Evolutionary conservation across 352 stramenopile species (phyloP), one percentile per base, ranked within the genome.

Genomic region (Phytopythium boreale): DNA sequence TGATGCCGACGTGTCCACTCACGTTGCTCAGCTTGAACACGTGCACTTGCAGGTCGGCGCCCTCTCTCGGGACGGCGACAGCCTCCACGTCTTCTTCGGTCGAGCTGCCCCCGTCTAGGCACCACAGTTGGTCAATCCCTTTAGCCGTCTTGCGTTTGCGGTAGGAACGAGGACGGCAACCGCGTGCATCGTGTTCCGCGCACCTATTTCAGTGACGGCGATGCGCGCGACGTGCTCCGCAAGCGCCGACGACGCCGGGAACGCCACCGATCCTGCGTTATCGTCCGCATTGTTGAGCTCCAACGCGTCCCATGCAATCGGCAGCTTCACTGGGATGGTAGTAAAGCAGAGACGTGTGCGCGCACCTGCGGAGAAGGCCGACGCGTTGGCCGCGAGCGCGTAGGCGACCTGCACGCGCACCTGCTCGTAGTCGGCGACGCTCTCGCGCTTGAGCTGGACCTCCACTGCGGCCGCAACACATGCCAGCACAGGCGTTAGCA

Each of bases 1-100:
- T 2, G 59, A 56, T 49, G 50, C 29, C 8, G 20, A 17, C 43
- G 43, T 12, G 20, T 24, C 17, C 49, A 62, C 68, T 56, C 49
- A 87, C 82, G 59, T 89, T 69, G 55, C 74, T 90, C 52, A 92
- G 74, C 44, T 87, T 92, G 62, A 89, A 95, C 17, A 93, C 75
- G 61, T 92, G 78, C 15, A 95, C 69, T 1, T 72, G 61, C 17
- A 93, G 62, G 53, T 86, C 55, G 15, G 80, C 84, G 31, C 78
- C 61, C 19, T 53, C 70, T 4, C 51, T 64, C 20, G 71, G 56
- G 52, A 89, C 66, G 5, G 53, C 63, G 1, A 31, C 56, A 1
- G 10, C 31, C 52, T 46, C 49, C 26, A 36, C 17, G 15, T 56
- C 26, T 6, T 56, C 49, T 11, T 39, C 49, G 6, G 8, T 2